A percentile compares a stretch with the other conserved stretches of the same genome.
Conservation (phyloP, 228 moss, liverwort and hornwort species). For the Sphagnum magellanicum region DNA sequence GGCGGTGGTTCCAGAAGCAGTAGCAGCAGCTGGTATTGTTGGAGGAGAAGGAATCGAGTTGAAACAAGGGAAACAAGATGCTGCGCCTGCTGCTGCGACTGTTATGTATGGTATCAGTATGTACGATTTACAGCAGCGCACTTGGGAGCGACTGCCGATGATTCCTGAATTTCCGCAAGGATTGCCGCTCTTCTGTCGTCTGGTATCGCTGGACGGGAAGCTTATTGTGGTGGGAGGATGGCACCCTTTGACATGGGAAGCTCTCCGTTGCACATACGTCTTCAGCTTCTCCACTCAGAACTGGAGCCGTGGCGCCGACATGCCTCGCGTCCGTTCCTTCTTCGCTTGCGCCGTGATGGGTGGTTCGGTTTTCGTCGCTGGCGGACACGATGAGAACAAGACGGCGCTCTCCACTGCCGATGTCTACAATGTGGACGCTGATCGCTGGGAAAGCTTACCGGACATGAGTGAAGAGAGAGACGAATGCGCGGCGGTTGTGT, state of each 20-base stretch:
- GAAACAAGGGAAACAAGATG: not conserved
- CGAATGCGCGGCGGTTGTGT: conserved; percentile 22
- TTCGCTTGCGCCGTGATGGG: conserved; percentile 19
- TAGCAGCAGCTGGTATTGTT: not conserved
- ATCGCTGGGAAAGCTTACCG: conserved; percentile 19
- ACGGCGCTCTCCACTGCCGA: conserved; percentile 19
- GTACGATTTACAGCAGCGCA: conserved; percentile 18
- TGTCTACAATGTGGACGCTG: conserved; percentile 6
- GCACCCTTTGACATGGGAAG: conserved; percentile 31
- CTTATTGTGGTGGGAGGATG: conserved; percentile 34
- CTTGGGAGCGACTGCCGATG: conserved; percentile 33
- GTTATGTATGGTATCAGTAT: conserved; percentile 26
- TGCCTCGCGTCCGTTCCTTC: conserved; percentile 33
- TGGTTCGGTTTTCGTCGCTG: conserved; percentile 13
- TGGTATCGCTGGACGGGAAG: conserved; percentile 28
- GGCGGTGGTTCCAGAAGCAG: conserved; percentile 9
- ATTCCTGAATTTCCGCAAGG: conserved; percentile 37
- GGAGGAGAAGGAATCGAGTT: too few species aligned
- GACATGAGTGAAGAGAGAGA: conserved; percentile 18
- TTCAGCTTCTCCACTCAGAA: conserved; percentile 23
- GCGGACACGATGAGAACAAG: conserved; percentile 27
- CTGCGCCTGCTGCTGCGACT: conserved; percentile 19
- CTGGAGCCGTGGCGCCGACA: conserved; percentile 24
- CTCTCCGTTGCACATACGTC: conserved; percentile 22
- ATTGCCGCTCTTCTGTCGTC: conserved; percentile 32